These are phyloP conservation scores for Ilyonectria destructans DNA, from an alignment of 2,329 filamentous ascomycete genomes.

Conservation along the genomic window DNA sequence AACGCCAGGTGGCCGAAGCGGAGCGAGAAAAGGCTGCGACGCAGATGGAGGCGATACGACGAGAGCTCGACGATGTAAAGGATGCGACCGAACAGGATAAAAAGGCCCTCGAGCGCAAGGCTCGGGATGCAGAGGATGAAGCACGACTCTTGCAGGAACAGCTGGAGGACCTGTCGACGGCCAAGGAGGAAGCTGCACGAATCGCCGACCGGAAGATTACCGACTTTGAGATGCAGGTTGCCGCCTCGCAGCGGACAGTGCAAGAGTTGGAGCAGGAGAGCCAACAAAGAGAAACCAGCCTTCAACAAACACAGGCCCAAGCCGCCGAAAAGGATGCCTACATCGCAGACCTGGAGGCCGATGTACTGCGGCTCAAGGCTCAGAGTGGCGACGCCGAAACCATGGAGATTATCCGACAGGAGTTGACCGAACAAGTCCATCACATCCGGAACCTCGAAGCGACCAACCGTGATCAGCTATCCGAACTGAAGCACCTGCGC, in stretches of 20 bases:
- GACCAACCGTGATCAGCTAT: constrained; percentile 83
- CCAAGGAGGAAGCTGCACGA: constrained; percentile 80
- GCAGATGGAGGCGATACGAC: constrained; percentile 66
- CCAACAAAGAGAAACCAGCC: constrained; percentile 68
- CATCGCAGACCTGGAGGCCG: constrained; percentile 84
- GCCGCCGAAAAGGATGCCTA: constrained; percentile 79
- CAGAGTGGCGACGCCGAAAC: constrained; percentile 91
- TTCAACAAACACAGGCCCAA: constrained; percentile 77
- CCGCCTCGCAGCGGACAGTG: constrained; percentile 63
- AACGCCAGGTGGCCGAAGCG: constrained; percentile 72
- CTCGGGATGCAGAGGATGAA: constrained; percentile 81
- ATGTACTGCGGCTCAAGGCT: constrained; percentile 87
- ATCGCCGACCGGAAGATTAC: constrained; percentile 69
- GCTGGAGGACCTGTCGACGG: constrained; percentile 77
- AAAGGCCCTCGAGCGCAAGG: constrained; percentile 77
- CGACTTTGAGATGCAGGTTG: constrained; percentile 69
- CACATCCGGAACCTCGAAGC: constrained; percentile 90
- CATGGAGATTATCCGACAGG: constrained; percentile 86
- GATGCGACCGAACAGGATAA: constrained; percentile 70
- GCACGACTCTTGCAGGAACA: constrained; percentile 85
- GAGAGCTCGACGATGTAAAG: constrained; percentile 68
- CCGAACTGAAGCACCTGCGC: constrained; percentile 86
- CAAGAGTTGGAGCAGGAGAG: constrained; percentile 75
- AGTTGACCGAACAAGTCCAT: constrained; percentile 92
- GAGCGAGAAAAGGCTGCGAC: constrained; percentile 67